A percentile compares a stretch with the other conserved stretches of the same genome.
phyloP scores from a whole-genome alignment of 179 eudicot species.

The Beta lomatogona region DNA sequence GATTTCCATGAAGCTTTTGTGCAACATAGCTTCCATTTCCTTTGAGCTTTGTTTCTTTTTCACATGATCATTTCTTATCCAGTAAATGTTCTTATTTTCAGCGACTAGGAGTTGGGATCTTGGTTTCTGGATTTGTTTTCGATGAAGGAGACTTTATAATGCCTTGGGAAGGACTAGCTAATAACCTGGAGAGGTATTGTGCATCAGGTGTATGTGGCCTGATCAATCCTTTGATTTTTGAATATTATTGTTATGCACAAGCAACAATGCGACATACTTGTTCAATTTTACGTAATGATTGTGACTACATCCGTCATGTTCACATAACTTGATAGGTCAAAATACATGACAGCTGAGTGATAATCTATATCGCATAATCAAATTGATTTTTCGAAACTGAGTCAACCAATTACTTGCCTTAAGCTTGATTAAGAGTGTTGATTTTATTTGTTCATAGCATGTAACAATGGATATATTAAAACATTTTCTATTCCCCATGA shows the following conservation, averaged over 20 bases:
- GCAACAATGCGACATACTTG: not conserved
- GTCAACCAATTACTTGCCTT: not conserved
- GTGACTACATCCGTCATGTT: not conserved
- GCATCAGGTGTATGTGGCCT: not conserved
- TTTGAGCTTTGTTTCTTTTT: conserved; percentile 1
- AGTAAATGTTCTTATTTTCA: conserved; percentile 43
- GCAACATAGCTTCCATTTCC: not conserved
- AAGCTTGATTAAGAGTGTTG: not conserved
- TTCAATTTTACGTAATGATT: not conserved
- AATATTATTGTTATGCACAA: not conserved
- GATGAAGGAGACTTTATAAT: conserved; percentile 72
- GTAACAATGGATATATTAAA: too few species aligned
- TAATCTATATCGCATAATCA: not conserved
- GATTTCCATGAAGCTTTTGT: too few species aligned
- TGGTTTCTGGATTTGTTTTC: conserved; percentile 88
- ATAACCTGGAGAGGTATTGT: conserved; percentile 80
- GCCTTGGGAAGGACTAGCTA: conserved; percentile 88
- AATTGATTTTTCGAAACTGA: not conserved
- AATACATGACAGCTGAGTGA: not conserved
- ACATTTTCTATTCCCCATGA: too few species aligned
- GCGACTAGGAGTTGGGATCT: conserved; percentile 88
- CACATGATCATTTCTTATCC: conserved; percentile 20
- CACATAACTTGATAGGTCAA: not conserved
- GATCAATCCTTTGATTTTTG: not conserved
- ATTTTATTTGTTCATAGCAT: not conserved